These are phyloP conservation scores for Cinnamomum chago DNA, from an alignment of 164 flowering plant species.

Conservation along the genomic window DNA sequence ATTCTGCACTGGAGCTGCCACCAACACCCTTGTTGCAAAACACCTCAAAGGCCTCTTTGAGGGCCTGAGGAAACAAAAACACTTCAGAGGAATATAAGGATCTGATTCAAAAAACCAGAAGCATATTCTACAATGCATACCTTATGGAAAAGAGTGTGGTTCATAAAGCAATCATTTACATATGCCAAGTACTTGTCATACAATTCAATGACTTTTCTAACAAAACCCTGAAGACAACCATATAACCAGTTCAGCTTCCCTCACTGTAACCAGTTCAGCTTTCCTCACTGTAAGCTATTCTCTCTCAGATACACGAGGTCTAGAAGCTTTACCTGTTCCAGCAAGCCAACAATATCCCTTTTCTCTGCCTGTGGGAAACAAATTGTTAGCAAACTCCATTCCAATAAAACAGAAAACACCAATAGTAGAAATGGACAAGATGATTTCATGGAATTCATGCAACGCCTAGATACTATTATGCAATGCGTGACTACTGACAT, in stretches of 20 bases:
- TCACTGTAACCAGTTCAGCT: too few relatives aligned
- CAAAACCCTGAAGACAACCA: constrained; percentile 57
- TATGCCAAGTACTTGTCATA: constrained; percentile 89
- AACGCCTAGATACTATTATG: too few relatives aligned
- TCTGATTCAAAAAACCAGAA: neutral
- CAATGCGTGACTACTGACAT: too few relatives aligned
- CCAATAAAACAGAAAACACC: neutral
- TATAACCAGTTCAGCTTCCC: constrained; percentile 15
- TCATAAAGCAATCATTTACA: constrained; percentile 69
- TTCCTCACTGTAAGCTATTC: neutral
- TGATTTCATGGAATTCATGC: neutral
- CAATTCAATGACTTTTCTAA: constrained; percentile 84
- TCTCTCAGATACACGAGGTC: neutral
- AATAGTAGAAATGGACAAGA: neutral
- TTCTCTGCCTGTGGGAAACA: constrained; percentile 63
- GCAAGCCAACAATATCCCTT: constrained; percentile 70
- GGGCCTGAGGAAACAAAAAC: constrained; percentile 48
- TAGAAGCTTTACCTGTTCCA: constrained; percentile 62
- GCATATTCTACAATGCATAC: constrained; percentile 27
- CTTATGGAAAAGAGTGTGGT: constrained; percentile 93
- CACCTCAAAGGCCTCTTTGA: constrained; percentile 93
- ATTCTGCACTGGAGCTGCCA: constrained; percentile 92
- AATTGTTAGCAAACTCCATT: constrained; percentile 8
- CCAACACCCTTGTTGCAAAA: constrained; percentile 91
- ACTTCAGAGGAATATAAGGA: constrained; percentile 8